phyloP scores from a whole-genome alignment of 139 green algal species.

The Chlamydomonas asymmetrica region DNA sequence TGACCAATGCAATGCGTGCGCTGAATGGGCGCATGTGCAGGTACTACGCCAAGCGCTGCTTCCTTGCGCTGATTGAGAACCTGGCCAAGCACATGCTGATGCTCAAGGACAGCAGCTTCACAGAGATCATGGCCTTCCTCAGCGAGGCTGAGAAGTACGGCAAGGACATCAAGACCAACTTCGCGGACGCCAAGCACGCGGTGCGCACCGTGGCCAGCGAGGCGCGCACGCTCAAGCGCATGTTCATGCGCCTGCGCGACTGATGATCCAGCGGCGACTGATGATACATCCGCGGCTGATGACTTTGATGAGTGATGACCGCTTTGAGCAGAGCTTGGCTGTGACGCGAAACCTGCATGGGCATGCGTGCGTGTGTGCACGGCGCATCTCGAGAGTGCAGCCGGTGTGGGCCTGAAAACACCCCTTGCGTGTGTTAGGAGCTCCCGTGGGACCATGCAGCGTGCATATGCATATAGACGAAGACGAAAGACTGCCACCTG shows the following conservation, averaged over 20 bases:
- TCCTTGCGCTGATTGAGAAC: constrained; percentile 82
- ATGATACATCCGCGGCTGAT: no score
- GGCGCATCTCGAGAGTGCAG: no score
- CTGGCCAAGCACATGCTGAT: constrained; percentile 88
- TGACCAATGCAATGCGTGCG: background rate
- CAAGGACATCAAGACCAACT: constrained; percentile 33
- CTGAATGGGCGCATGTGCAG: constrained; percentile 12
- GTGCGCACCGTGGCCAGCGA: constrained; percentile 46
- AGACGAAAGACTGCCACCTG: no score
- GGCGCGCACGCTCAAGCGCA: constrained; percentile 49
- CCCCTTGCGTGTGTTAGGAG: no score
- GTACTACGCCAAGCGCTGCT: constrained; percentile 75
- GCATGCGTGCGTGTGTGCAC: no score
- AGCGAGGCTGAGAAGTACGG: constrained; percentile 65
- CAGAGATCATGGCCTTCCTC: constrained; percentile 71
- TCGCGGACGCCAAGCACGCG: constrained; percentile 36
- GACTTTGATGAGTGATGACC: no score
- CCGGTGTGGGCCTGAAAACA: no score
- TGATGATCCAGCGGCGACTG: background rate
- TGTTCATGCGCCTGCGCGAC: constrained; percentile 55
- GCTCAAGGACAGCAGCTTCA: constrained; percentile 67
- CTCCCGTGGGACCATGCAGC: no score
- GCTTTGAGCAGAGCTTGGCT: no score
- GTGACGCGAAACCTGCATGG: no score
- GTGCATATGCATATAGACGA: no score